Evolutionary conservation across 176 grass and related monocot species (phyloP).

Genomic region (Eremochloa ophiuroides): DNA sequence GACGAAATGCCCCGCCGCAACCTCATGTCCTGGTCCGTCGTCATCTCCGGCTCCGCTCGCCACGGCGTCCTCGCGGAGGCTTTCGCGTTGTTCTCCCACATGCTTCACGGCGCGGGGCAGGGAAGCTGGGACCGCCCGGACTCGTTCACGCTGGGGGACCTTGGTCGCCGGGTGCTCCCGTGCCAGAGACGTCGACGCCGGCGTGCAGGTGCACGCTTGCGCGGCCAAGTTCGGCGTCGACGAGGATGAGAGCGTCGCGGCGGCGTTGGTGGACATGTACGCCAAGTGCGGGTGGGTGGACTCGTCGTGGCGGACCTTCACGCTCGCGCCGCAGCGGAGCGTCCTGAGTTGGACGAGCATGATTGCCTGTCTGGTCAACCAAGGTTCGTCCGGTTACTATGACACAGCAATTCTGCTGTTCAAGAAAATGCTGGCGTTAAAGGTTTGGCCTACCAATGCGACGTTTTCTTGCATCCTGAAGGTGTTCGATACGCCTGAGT

Average conservation of each 20-base stretch:
- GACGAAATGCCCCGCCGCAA: conserved; percentile 58
- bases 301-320: conserved; percentile 40
- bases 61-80: conserved; percentile 20
- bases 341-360: conserved; percentile 62
- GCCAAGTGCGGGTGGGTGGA: conserved; percentile 46
- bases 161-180: conserved; percentile 40
- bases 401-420: conserved; percentile 30
- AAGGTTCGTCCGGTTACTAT: background rate
- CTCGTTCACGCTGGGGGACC: conserved; percentile 32
- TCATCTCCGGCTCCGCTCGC: conserved; percentile 36
- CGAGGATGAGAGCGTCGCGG: conserved; percentile 34
- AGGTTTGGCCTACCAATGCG: conserved; percentile 47
- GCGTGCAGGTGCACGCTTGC: conserved; percentile 35
- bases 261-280: conserved; percentile 56
- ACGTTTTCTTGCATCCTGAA: conserved; percentile 65
- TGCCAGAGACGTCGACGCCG: conserved; percentile 7
- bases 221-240: conserved; percentile 44
- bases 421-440: conserved; percentile 45
- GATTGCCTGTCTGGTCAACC: conserved; percentile 48
- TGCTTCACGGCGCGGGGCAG: background rate
- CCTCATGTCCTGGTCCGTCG: conserved; percentile 44
- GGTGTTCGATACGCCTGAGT: conserved; percentile 36
- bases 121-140: conserved; percentile 22
- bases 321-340: conserved; percentile 7
- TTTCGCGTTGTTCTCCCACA: conserved; percentile 25